Base-by-base conservation (phyloP, 164 flowering plant genomes). In the Berberis thunbergii region DNA sequence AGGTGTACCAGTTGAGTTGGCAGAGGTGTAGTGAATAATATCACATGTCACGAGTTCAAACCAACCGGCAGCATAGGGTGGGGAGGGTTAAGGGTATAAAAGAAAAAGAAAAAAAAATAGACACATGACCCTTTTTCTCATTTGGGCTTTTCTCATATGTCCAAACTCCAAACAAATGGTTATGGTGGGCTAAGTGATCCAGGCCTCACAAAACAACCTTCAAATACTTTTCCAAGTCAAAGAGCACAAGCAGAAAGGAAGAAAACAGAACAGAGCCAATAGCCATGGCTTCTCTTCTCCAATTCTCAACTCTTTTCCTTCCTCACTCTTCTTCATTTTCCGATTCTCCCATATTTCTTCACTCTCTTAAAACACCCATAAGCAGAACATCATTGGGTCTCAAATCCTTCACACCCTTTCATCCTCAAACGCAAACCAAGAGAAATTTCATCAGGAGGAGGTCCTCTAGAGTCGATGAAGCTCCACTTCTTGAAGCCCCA, bases 401-500 rank as follows among this genome's bases (percentile, higher is more conserved):
- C 59, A 59, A 45, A 43, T 57, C 74, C 52, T 66, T 43, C 38
- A 56, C 5, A 54, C 13, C 49, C 1, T 56, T 50, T 63, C 55
- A 7, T 57, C 38, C 7, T 60, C 69, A 13, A 42, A 42, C 61
- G 38, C 54, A 41, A 5, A 38, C 67, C 8, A 65, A 66, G 68
- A 69, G 73, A 53, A 70, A 48, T 55, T 9, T 64, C 26, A 39
- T 65, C 38, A 59, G 62, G 54, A 57, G 64, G 13, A 64, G 73
- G 2, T 45, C 72, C 26, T 9, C 59, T 26, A 40, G 10, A 6
- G 43, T 26, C 7, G 58, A 38, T 42, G 73, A 62, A 12, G 10
- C 54, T 7, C 38, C 77, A 2, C 79, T 70, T 67, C 50, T 68
- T 45, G 84, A 80, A 46, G 71, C 78, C 7, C 77, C 79, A 1